Base-by-base conservation (phyloP, 805 yeast species). In the Lachancea mirantina region DNA sequence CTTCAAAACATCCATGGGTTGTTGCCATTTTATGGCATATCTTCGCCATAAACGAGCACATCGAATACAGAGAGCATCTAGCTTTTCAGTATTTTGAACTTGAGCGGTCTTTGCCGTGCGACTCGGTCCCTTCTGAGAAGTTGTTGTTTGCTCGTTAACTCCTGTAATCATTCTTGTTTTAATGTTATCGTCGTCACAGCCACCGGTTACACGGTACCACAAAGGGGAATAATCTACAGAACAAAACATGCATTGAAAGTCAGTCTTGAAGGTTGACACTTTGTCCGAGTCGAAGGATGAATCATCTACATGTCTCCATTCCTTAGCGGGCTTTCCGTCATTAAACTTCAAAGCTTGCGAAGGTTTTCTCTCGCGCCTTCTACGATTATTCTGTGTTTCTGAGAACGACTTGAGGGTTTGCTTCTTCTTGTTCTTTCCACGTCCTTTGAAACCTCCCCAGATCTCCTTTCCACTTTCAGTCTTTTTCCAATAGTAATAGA, bases 11-110 rank as follows among this genome's bases (percentile, higher is more conserved):
- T 78, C 85, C 15, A 59, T 45, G 0, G 95, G 95, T 20, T 74
- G 76, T 43, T 78, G 84, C 97, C 97, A 92, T 7, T 65, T 67
- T 0, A 84, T 77, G 0, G 87, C 96, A 55, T 89, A 89, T 23
- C 94, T 63, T 54, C 95, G 69, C 97, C 97, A 89, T 18, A 92
- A 51, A 37, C 82, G 68, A 0, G 96, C 95, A 62, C 98, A 89
- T 34, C 97, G 65, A 18, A 70, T 59, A 55, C 98, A 89, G 9
- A 89, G 61, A 0, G 87, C 96, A 10, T 65, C 57, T 2, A 75
- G 59, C 1, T 61, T 47, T 5, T 60, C 50, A 7, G 50, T 45
- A 1, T 45, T 34, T 19, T 8, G 36, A 11, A 7, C 19, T 11
- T 27, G 29, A n/a, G 18, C 22, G 33, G 35, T 8, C 46, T 45